phyloP scores from a whole-genome alignment of 1,139 yeast genomes.

The Candida sanyaensis region DNA sequence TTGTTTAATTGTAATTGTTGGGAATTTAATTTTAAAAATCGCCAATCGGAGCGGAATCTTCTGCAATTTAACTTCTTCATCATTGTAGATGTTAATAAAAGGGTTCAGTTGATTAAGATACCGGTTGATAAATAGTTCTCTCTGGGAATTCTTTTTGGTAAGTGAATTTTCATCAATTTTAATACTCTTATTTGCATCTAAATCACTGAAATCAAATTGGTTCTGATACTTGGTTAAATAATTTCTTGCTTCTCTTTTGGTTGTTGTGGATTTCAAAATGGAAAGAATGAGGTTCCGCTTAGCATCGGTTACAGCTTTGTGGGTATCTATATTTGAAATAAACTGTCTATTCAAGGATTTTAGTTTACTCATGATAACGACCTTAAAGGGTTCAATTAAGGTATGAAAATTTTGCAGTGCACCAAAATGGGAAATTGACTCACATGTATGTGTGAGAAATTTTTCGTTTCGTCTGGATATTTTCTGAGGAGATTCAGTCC shows the following conservation, averaged over 20 bases:
- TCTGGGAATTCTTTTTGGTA: constrained; percentile 30
- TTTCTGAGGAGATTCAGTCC: too few species aligned
- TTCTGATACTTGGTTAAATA: constrained; percentile 62
- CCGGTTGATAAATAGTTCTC: constrained; percentile 41
- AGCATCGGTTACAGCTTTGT: constrained; percentile 34
- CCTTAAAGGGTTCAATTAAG: not conserved
- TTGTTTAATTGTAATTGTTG: constrained; percentile 28
- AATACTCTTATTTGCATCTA: constrained; percentile 13
- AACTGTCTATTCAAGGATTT: constrained; percentile 32
- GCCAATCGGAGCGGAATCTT: constrained; percentile 54
- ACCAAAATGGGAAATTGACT: not conserved
- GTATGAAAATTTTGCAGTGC: not conserved
- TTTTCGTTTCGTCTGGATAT: too few species aligned
- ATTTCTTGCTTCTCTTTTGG: constrained; percentile 71
- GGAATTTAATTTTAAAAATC: constrained; percentile 47
- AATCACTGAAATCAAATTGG: constrained; percentile 33
- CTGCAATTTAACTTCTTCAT: constrained; percentile 25
- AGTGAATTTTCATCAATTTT: constrained; percentile 14
- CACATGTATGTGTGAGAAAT: not conserved
- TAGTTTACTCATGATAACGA: constrained; percentile 30
- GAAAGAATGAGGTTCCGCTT: constrained; percentile 62
- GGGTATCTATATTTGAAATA: constrained; percentile 41
- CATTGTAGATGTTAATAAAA: constrained; percentile 33
- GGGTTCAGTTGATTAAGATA: constrained; percentile 40
- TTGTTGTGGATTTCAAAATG: constrained; percentile 71